Evolutionary conservation across 1,284 basidiomycete species (phyloP).

Genomic region (Porogramme epimiltina): DNA sequence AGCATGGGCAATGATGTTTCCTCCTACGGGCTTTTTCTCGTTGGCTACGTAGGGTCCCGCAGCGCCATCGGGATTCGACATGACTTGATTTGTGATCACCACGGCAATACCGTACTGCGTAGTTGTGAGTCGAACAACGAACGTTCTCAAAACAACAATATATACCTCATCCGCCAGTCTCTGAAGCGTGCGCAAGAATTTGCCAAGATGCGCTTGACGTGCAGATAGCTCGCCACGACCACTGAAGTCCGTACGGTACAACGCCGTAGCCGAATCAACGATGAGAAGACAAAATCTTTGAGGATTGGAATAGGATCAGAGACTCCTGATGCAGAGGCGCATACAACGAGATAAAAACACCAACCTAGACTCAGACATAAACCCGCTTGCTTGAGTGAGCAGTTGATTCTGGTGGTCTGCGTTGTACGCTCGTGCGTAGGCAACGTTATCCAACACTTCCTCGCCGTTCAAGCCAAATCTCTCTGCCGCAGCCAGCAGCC

Average conservation of each 20-base stretch:
- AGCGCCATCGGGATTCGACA: conserved; percentile 96
- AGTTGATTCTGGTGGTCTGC: conserved; percentile 96
- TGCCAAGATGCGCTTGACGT: conserved; percentile 96
- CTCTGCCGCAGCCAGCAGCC: conserved; percentile 93
- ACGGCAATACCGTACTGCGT: conserved; percentile 94
- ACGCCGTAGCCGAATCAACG: conserved; percentile 95
- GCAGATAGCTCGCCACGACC: conserved; percentile 96
- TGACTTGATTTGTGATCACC: conserved; percentile 98
- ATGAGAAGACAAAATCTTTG: conserved; percentile 92
- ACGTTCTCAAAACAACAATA: too few relatives aligned
- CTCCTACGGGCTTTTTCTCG: conserved; percentile 98
- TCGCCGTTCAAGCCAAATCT: conserved; percentile 95
- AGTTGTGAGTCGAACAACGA: too few relatives aligned
- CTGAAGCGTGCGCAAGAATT: conserved; percentile 92
- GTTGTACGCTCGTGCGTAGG: conserved; percentile 98
- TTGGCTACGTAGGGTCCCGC: conserved; percentile 86
- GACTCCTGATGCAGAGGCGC: conserved; percentile 12
- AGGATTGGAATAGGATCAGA: too few relatives aligned
- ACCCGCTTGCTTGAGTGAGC: conserved; percentile 89
- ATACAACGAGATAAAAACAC: conserved; percentile 28
- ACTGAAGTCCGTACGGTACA: conserved; percentile 96
- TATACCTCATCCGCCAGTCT: conserved; percentile 94
- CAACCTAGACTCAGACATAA: conserved; percentile 96
- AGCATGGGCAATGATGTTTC: conserved; percentile 96
- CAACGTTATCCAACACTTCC: conserved; percentile 98